Conservation (phyloP, 805 yeast species). For the Lachancea sp. region DNA sequence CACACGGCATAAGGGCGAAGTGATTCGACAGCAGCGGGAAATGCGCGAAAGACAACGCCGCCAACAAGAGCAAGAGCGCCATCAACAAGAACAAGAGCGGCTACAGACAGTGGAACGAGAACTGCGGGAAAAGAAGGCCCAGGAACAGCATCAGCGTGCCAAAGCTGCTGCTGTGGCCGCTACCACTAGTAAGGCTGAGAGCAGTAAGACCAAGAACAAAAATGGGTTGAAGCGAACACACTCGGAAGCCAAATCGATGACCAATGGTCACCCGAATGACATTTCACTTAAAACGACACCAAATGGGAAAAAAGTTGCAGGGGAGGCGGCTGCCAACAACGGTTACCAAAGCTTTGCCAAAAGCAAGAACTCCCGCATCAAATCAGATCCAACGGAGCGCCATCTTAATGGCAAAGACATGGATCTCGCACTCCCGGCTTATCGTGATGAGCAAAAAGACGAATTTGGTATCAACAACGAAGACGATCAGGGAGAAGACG, state of each 20-base stretch:
- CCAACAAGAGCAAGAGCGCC: constrained; percentile 7
- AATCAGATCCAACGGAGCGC: neutral
- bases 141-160: constrained; percentile 7
- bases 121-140: constrained; percentile 2
- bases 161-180: neutral
- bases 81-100: constrained; percentile 7
- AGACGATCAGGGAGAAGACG: constrained; percentile 5
- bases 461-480: neutral
- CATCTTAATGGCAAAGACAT: neutral
- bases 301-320: too few species aligned
- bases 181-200: neutral
- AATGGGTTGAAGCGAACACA: constrained; percentile 1
- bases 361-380: too few species aligned
- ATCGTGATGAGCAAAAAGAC: neutral
- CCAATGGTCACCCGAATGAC: too few species aligned
- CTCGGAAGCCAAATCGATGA: constrained; percentile 2
- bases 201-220: constrained; percentile 5
- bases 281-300: too few species aligned
- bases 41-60: constrained; percentile 9
- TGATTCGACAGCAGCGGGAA: constrained; percentile 13
- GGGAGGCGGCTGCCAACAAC: too few species aligned
- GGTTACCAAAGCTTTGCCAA: too few species aligned
- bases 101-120: constrained; percentile 1
- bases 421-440: neutral
- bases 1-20: constrained; percentile 10